Evolutionary conservation across 2,329 filamentous ascomycete species (phyloP), one percentile per base, ranked within the genome.

Genomic region (Epichloe baconii): DNA sequence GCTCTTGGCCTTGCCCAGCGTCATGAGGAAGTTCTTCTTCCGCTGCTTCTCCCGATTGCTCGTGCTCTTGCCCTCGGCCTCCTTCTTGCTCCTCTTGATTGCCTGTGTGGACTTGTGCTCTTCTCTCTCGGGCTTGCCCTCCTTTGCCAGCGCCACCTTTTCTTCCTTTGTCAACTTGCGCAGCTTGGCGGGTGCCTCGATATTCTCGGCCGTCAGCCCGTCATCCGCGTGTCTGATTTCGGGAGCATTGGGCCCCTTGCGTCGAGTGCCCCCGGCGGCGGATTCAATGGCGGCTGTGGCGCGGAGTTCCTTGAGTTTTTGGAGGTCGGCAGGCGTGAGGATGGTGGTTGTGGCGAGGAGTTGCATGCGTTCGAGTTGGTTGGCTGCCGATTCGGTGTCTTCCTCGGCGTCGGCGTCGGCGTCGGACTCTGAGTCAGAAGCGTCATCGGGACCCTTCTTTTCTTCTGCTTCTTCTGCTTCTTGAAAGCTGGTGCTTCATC

Each of bases 11-110:
- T 98, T 97, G 53, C 91, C 88, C 54, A 98, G 71, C 40, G 91
- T 97, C 93, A 98, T 98, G 61, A 98, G 66, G 71, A 98, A 95
- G 69, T 98, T 98, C 86, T 98, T 98, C 78, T 88, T 88, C 59
- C 91, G 77, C 42, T 86, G 82, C 80, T 98, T 98, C 75, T 98
- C 93, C 72, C 86, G 87, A 71, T 98, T 98, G 58, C 91, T 97
- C 38, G 88, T 90, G 66, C 87, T 95, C 82, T 97, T 97, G 62
- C 93, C 93, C 70, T 89, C 80, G 2, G 82, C 77, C 61, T 84
- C 81, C 78, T 95, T 95, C 76, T 90, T 88, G 66, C 88, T 82
- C 75, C 88, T 88, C 61, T 86, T 78, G 64, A 87, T 83, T 15
- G 89, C 89, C 56, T 88, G 83, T 50, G 87, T 93, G 56, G 82